phyloP scores from a whole-genome alignment of 208 protist species.

The Herpetomonas tarakana region DNA sequence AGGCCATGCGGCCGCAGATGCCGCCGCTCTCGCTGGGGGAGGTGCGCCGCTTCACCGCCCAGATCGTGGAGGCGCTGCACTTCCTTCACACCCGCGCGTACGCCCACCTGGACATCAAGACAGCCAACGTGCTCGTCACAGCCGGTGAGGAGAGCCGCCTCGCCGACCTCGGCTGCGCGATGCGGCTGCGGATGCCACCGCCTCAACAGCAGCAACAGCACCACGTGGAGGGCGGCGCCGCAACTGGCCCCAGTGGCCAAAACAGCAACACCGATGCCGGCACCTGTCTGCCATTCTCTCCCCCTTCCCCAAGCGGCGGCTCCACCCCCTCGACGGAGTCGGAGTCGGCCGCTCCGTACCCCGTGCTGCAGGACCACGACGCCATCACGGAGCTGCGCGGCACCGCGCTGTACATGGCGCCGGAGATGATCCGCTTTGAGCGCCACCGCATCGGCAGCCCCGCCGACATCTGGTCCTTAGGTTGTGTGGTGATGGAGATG shows the following conservation, averaged over 20 bases:
- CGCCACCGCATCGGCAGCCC: conserved; percentile 44
- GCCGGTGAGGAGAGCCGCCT: conserved; percentile 74
- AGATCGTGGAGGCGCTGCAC: conserved; percentile 70
- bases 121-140: conserved; percentile 85
- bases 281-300: too few species aligned
- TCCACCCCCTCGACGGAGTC: conserved; percentile 4
- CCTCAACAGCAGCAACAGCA: neutral
- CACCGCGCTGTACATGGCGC: conserved; percentile 84
- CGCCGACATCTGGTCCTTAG: conserved; percentile 83
- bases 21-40: conserved; percentile 54
- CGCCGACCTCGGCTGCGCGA: conserved; percentile 91
- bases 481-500: conserved; percentile 85
- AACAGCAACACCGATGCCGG: neutral
- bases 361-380: conserved; percentile 48
- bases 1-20: conserved; percentile 37
- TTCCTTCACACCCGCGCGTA: conserved; percentile 86
- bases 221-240: neutral
- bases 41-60: conserved; percentile 55
- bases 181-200: conserved; percentile 44
- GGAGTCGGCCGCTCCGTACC: conserved; percentile 19
- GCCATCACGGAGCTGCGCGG: conserved; percentile 79
- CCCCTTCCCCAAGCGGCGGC: too few species aligned
- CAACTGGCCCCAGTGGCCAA: neutral
- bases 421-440: conserved; percentile 82
- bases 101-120: conserved; percentile 91